Evolutionary conservation across 139 green algal species (phyloP).

Genomic region (Haematococcus sp.): DNA sequence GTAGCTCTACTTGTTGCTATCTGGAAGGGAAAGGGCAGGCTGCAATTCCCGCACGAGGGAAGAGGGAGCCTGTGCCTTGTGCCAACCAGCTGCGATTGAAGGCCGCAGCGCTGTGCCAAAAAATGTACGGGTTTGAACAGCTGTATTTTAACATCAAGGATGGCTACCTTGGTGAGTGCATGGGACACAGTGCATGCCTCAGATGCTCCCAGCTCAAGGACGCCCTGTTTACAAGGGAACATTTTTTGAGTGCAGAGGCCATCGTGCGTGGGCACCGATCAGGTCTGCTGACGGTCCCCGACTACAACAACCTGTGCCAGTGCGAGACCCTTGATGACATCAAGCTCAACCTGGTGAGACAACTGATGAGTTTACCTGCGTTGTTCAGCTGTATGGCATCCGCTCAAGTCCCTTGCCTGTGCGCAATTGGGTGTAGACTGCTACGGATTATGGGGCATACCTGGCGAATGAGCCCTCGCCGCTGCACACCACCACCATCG

Average conservation of each 20-base stretch:
- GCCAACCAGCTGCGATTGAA: neutral
- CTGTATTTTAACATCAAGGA: slow-evolving; percentile 96
- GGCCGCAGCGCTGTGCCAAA: neutral
- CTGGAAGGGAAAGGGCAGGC: too few relatives aligned
- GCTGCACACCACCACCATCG: slow-evolving; percentile 88
- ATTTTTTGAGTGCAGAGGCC: slow-evolving; percentile 68
- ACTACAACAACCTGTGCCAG: slow-evolving; percentile 98
- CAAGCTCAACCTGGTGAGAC: slow-evolving; percentile 93
- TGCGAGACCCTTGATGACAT: slow-evolving; percentile 98
- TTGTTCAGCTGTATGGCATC: neutral
- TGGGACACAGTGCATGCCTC: neutral
- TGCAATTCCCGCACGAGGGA: too few relatives aligned
- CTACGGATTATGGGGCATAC: slow-evolving; percentile 90
- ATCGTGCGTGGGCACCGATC: slow-evolving; percentile 89
- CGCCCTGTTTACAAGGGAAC: neutral
- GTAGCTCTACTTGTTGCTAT: too few relatives aligned
- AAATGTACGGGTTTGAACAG: slow-evolving; percentile 66
- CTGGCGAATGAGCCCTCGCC: slow-evolving; percentile 89
- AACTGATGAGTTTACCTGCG: neutral
- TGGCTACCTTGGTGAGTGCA: slow-evolving; percentile 83
- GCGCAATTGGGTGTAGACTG: slow-evolving; percentile 53
- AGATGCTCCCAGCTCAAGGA: neutral
- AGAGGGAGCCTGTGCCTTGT: too few relatives aligned
- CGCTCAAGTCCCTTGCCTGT: neutral
- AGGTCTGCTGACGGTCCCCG: slow-evolving; percentile 81